These are phyloP conservation scores for Petrea volubilis DNA, from an alignment of 257 asterid genomes.

Conservation along the genomic window DNA sequence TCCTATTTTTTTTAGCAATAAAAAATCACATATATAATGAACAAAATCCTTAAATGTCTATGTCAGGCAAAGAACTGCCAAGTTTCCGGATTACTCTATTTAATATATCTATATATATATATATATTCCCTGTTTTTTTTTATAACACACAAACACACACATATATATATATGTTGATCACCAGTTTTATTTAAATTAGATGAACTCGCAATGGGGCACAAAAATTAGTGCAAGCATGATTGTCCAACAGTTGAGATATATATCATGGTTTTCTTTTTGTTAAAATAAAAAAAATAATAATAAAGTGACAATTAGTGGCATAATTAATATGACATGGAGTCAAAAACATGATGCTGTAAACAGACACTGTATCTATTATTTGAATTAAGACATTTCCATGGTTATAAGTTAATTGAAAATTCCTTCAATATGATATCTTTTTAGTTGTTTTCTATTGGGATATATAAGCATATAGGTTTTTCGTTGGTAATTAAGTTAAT, in stretches of 20 bases:
- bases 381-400: not conserved
- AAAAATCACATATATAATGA: not conserved
- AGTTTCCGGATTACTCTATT: too few species aligned
- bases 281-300: conserved; percentile 3
- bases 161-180: too few species aligned
- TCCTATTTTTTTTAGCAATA: not conserved
- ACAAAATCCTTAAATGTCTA: too few species aligned
- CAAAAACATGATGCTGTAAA: conserved; percentile 29
- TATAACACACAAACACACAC: too few species aligned
- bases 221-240: not conserved
- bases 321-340: conserved; percentile 18
- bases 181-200: too few species aligned
- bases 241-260: conserved; percentile 5
- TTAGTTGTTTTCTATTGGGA: too few species aligned
- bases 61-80: too few species aligned
- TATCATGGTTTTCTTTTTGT: not conserved
- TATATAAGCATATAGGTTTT: too few species aligned
- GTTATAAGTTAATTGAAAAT: not conserved
- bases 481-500: too few species aligned
- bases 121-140: too few species aligned
- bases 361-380: conserved; percentile 19
- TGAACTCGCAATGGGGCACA: not conserved
- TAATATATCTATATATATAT: too few species aligned
- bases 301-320: not conserved
- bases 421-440: too few species aligned